Evolutionary conservation across 495 filamentous ascomycete genomes (phyloP).

Genomic region (Pyrenula aspistea): DNA sequence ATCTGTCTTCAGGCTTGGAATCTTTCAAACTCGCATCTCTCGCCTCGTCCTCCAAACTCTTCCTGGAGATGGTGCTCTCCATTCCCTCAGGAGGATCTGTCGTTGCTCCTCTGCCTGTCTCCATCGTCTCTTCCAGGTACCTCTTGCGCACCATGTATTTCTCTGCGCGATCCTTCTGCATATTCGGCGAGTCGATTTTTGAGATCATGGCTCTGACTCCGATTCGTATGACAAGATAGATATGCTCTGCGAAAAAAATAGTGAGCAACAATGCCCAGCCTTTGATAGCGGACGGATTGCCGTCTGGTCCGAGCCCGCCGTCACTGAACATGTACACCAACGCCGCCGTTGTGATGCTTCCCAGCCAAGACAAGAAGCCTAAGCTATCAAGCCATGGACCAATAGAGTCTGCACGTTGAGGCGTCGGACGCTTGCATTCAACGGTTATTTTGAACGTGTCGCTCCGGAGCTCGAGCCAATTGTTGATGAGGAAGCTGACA

Average conservation of each 20-base stretch:
- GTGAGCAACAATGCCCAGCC: conserved; percentile 75
- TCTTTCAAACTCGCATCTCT: conserved; percentile 36
- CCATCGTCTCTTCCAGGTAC: conserved; percentile 49
- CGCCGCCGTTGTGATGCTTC: conserved; percentile 72
- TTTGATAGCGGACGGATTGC: conserved; percentile 53
- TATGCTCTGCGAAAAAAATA: conserved; percentile 77
- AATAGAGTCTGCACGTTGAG: conserved; percentile 81
- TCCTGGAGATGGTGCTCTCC: conserved; percentile 35
- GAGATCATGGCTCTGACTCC: conserved; percentile 54
- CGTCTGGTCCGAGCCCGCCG: conserved; percentile 31
- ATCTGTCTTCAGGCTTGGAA: conserved; percentile 46
- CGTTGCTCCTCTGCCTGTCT: conserved; percentile 34
- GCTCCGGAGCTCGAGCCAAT: conserved; percentile 89
- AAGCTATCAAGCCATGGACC: conserved; percentile 87
- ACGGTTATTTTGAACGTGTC: conserved; percentile 92
- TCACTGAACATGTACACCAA: conserved; percentile 81
- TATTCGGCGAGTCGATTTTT: conserved; percentile 75
- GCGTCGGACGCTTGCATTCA: conserved; percentile 78
- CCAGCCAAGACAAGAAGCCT: conserved; percentile 82
- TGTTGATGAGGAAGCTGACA: conserved; percentile 83
- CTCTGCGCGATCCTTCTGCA: conserved; percentile 69
- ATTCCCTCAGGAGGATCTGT: conserved; percentile 15
- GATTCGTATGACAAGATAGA: conserved; percentile 64
- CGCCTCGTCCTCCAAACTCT: conserved; percentile 55
- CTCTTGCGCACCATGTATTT: conserved; percentile 62